Percentiles rank a stretch among this genome's conserved stretches.
These are phyloP conservation scores for Amaranthus palmeri DNA, from an alignment of 148 eudicot genomes.

Conservation along the genomic window DNA sequence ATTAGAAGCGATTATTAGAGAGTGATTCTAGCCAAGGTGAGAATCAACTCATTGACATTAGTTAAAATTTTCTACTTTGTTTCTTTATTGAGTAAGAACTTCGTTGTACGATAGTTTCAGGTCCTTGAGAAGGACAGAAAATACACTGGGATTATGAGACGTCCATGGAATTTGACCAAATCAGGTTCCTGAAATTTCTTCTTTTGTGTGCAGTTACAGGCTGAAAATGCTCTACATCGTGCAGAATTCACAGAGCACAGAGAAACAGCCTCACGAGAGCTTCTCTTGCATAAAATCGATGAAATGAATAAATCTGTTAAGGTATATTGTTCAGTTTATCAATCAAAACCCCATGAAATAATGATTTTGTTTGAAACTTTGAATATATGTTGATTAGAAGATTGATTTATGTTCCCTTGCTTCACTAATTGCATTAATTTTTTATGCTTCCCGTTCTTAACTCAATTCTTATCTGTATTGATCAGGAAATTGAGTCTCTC, in stretches of 20 bases:
- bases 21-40: too few species aligned
- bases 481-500: slow-evolving; percentile 72
- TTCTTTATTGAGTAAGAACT: not conserved
- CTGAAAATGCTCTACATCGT: slow-evolving; percentile 30
- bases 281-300: slow-evolving; percentile 54
- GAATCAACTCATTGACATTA: too few species aligned
- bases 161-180: not conserved
- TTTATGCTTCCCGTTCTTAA: slow-evolving; percentile 1
- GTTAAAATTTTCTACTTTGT: not conserved
- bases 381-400: not conserved
- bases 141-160: not conserved
- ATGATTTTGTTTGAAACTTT: not conserved
- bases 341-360: not conserved
- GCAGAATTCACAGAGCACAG: slow-evolving; percentile 35
- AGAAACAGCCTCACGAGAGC: slow-evolving; percentile 41
- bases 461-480: not conserved
- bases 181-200: not conserved
- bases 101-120: not conserved
- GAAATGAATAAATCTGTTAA: slow-evolving; percentile 74
- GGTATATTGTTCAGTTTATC: slow-evolving; percentile 31
- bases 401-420: not conserved
- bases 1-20: too few species aligned
- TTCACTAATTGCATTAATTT: not conserved
- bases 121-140: not conserved
- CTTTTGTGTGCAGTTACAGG: slow-evolving; percentile 26